Percentiles rank a stretch among this genome's conserved stretches.
Conservation (phyloP, 1,139 yeast genomes). For the Pichia inconspicua region DNA sequence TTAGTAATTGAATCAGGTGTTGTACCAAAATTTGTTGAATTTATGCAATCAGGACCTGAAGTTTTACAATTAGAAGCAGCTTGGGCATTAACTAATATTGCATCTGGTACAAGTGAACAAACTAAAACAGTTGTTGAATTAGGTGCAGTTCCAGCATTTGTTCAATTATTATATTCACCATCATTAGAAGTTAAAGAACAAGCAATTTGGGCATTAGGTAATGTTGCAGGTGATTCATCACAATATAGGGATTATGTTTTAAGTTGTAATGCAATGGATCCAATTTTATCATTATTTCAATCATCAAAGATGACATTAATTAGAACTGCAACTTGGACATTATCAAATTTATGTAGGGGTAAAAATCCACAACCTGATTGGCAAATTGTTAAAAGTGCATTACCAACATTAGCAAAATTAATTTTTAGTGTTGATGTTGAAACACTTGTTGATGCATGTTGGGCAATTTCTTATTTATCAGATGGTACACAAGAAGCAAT, state of each 20-base stretch:
- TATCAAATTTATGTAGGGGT: conserved; percentile 94
- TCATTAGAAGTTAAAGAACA: conserved; percentile 93
- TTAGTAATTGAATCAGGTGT: conserved; percentile 89
- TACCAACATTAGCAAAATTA: conserved; percentile 87
- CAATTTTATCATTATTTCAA: conserved; percentile 71
- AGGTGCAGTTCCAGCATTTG: conserved; percentile 90
- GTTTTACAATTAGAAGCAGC: conserved; percentile 96
- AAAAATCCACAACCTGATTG: conserved; percentile 95
- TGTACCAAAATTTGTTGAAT: conserved; percentile 81
- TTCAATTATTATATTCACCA: conserved; percentile 67
- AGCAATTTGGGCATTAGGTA: conserved; percentile 98
- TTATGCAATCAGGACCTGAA: conserved; percentile 72
- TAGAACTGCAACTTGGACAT: conserved; percentile 97
- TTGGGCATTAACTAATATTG: conserved; percentile 97
- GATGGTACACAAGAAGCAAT: conserved; percentile 92
- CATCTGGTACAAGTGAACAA: conserved; percentile 89
- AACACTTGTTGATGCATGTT: conserved; percentile 93
- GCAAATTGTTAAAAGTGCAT: conserved; percentile 75
- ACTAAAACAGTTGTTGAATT: conserved; percentile 86
- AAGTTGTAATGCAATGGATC: conserved; percentile 79
- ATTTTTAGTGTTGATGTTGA: conserved; percentile 88
- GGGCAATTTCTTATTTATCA: conserved; percentile 94
- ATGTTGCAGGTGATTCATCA: conserved; percentile 96
- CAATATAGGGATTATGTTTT: conserved; percentile 83
- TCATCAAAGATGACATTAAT: conserved; percentile 79